Evolutionary conservation across 106 monocot genomes (phyloP).

Genomic region (Platanthera guangdongensis): DNA sequence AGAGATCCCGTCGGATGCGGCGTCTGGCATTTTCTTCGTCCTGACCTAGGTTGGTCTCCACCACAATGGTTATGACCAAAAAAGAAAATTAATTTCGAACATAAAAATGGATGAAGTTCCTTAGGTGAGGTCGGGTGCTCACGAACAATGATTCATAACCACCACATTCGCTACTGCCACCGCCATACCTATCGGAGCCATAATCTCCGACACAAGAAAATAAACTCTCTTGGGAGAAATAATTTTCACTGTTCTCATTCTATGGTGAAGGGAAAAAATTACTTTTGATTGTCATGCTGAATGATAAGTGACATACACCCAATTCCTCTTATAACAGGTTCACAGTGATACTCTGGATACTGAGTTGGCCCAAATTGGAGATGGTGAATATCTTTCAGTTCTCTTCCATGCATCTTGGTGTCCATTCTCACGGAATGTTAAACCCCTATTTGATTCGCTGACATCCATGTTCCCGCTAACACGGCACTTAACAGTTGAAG

Average conservation of each 20-base stretch:
- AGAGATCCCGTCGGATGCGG: too few relatives aligned
- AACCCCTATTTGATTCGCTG: constrained; percentile 59
- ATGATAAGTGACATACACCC: neutral
- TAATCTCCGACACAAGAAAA: neutral
- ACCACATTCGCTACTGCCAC: too few relatives aligned
- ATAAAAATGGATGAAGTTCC: too few relatives aligned
- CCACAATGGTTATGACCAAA: too few relatives aligned
- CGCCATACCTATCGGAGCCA: neutral
- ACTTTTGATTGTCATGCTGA: neutral
- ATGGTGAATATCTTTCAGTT: constrained; percentile 36
- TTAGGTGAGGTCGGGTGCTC: too few relatives aligned
- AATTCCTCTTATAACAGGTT: constrained; percentile 27
- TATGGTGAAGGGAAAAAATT: neutral
- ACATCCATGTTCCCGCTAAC: constrained; percentile 79
- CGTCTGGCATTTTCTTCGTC: too few relatives aligned
- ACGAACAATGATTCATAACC: too few relatives aligned
- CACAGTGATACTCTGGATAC: constrained; percentile 42
- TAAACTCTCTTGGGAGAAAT: neutral
- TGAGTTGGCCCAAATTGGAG: constrained; percentile 17
- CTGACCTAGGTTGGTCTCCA: too few relatives aligned
- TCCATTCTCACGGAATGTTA: constrained; percentile 55
- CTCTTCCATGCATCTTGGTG: constrained; percentile 93
- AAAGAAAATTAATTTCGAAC: too few relatives aligned
- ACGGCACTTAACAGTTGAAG: constrained; percentile 63
- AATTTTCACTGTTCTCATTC: neutral